phyloP scores from a whole-genome alignment of 148 eudicot genomes.

The Tetragonia tetragonoides region DNA sequence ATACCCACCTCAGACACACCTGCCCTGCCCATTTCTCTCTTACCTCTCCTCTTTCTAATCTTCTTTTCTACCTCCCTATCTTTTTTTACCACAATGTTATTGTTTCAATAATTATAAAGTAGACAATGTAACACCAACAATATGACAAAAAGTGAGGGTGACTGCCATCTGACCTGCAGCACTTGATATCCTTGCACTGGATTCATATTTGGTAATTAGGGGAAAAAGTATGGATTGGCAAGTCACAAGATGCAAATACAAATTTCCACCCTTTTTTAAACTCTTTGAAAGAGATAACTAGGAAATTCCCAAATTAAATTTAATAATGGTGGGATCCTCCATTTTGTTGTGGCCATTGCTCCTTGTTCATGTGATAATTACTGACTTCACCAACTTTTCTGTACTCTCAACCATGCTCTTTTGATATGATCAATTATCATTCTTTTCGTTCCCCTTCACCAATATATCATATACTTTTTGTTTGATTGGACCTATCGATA shows the following conservation, averaged over 20 bases:
- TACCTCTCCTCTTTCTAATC: background rate
- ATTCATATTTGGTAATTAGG: constrained; percentile 17
- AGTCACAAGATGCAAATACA: background rate
- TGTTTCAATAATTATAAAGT: constrained; percentile 6
- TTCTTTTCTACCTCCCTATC: background rate
- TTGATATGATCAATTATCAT: background rate
- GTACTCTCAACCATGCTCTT: background rate
- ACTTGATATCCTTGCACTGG: constrained; percentile 6
- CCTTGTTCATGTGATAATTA: constrained; percentile 9
- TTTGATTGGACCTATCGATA: constrained; percentile 18
- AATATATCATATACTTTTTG: constrained; percentile 2
- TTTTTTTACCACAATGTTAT: background rate
- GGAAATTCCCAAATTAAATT: background rate
- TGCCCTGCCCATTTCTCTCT: constrained; percentile 3
- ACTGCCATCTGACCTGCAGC: constrained; percentile 29
- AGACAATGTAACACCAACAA: constrained; percentile 8
- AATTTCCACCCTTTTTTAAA: constrained; percentile 6
- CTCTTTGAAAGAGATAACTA: background rate
- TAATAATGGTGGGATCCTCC: constrained; percentile 6
- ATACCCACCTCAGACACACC: background rate
- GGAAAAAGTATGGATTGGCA: constrained; percentile 15
- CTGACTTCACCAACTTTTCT: constrained; percentile 6
- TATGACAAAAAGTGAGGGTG: constrained; percentile 29
- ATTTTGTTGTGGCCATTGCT: background rate
- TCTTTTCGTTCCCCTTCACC: background rate